A percentile compares a stretch with the other conserved stretches of the same genome.
Evolutionary conservation across 2,329 filamentous ascomycete species (phyloP).

Genomic region (Laburnicola sp.): DNA sequence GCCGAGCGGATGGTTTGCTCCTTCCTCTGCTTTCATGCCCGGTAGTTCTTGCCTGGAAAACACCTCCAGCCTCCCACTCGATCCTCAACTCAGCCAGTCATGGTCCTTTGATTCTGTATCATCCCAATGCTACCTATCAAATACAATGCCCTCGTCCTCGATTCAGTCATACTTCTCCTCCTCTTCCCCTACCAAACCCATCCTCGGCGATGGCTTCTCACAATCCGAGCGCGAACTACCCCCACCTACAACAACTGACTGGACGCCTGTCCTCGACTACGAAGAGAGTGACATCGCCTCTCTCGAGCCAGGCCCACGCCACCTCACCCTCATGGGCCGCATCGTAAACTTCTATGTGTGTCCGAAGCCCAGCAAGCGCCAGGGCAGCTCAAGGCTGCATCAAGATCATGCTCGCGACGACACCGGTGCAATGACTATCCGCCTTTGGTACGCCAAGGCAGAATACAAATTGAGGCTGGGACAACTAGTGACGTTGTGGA

Average conservation of each 20-base stretch:
- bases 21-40: neutral
- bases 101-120: too few species aligned
- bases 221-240: conserved; percentile 47
- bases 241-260: conserved; percentile 20
- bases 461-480: conserved; percentile 55
- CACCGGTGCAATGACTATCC: conserved; percentile 58
- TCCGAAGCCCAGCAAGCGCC: conserved; percentile 47
- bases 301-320: conserved; percentile 54
- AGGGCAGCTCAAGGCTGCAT: conserved; percentile 55
- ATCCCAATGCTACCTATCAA: neutral
- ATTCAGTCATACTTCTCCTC: conserved; percentile 51
- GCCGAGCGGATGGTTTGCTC: neutral
- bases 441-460: conserved; percentile 54
- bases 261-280: conserved; percentile 53
- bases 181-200: conserved; percentile 25
- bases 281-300: conserved; percentile 53
- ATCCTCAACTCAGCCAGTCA: too few species aligned
- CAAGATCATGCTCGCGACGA: conserved; percentile 61
- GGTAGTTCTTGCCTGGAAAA: neutral
- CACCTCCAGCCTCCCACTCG: neutral
- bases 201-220: conserved; percentile 58
- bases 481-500: conserved; percentile 60
- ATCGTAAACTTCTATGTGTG: conserved; percentile 59
- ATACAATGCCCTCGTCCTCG: conserved; percentile 45
- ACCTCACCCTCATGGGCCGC: conserved; percentile 58